Evolutionary conservation across 2,329 filamentous ascomycete genomes (phyloP).

Genomic region (Trichocomaceae sp.): DNA sequence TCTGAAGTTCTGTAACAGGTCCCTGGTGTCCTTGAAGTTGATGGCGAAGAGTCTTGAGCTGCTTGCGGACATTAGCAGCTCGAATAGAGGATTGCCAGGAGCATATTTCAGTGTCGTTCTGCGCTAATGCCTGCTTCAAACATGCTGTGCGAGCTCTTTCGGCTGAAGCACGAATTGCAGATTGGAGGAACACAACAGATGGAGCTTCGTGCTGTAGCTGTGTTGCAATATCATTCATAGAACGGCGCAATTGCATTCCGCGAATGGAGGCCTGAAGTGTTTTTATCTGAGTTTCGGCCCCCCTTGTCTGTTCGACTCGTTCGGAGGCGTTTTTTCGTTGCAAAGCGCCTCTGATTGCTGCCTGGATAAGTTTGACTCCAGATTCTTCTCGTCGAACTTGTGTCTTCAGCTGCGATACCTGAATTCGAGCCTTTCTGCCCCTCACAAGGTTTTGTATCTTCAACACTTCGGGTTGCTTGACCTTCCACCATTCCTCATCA

Average conservation of each 20-base stretch:
- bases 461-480: constrained; percentile 64
- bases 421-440: constrained; percentile 41
- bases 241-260: constrained; percentile 46
- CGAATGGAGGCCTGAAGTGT: constrained; percentile 54
- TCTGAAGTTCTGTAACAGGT: constrained; percentile 29
- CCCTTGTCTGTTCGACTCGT: constrained; percentile 56
- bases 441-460: constrained; percentile 76
- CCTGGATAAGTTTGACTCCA: constrained; percentile 47
- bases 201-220: constrained; percentile 23
- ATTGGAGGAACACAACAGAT: constrained; percentile 32
- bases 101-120: constrained; percentile 35
- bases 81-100: constrained; percentile 43
- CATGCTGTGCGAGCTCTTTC: constrained; percentile 33
- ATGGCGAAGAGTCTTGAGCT: constrained; percentile 22
- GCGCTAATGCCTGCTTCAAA: constrained; percentile 37
- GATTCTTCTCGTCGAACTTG: constrained; percentile 35
- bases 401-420: constrained; percentile 38
- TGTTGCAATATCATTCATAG: constrained; percentile 20
- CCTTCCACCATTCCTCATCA: constrained; percentile 65
- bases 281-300: constrained; percentile 56
- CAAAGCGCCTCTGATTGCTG: constrained; percentile 47
- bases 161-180: constrained; percentile 29
- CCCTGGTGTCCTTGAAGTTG: constrained; percentile 24
- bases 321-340: constrained; percentile 35
- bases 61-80: constrained; percentile 28